Evolutionary conservation across 768 basidiomycete genomes (phyloP), one percentile per base, ranked within the genome.

Genomic region (Botryobasidium botryosum): DNA sequence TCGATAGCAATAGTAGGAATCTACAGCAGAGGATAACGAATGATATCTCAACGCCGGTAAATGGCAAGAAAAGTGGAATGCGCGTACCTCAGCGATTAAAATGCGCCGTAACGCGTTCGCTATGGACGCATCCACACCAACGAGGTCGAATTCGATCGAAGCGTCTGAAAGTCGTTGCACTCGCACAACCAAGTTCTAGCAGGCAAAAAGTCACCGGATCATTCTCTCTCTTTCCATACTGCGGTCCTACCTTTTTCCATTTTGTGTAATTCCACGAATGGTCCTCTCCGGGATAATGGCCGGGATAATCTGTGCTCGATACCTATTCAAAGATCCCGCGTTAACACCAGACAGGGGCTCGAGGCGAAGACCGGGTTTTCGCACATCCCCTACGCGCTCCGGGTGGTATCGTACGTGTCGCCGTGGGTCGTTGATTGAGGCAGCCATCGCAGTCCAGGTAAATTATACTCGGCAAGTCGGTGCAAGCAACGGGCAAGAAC

Each of bases 121-220:
- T 47, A 99, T 83, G 13, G 87, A 84, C 1, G 94, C 85, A 59
- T 99, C 92, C 24, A 96, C 81, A 4, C 92, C 91, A 45, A 96
- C 72, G 36, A 97, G 67, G 62, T 99, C 94, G 59, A 99, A 92
- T 52, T 96, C 91, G 50, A 94, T 74, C 2, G 81, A 79, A 13
- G 79, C 71, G 35, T 80, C 71, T 0, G 90, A 92, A 28, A 91
- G 64, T 35, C 83, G 71, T 49, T 82, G 75, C 28, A 94, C 69
- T 46, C 77, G 68, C 7, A 88, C 74, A 56, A 68, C 64, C 44
- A 91, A 65, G 55, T 69, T 79, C 86, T 86, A 27, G 1, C 18
- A 36, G 12, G 10, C 20, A 17, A 21, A 12, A 12, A 26, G 20
- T 10, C 10, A 21, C 20, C 5, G 38, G 24, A 39, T 7, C 18